These are phyloP conservation scores for Yamadazyma kitorensis DNA, from an alignment of 805 yeast genomes.

Conservation along the genomic window DNA sequence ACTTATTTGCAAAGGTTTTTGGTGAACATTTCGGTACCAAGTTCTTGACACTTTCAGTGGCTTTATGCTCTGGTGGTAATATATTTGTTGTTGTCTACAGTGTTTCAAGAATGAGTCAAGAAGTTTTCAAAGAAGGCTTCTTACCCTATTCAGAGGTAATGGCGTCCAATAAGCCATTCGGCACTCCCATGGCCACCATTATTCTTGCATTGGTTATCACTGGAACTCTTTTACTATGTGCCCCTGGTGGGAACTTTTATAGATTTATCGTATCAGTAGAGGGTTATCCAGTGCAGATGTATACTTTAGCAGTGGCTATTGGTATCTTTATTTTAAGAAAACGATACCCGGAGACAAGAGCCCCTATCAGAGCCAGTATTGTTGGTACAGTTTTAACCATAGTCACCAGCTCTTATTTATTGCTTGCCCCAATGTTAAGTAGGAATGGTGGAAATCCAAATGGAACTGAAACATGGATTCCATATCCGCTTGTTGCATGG, in stretches of 20 bases:
- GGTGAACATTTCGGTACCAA: constrained; percentile 53
- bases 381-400: constrained; percentile 48
- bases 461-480: constrained; percentile 43
- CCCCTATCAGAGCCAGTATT: constrained; percentile 51
- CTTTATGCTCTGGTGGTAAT: constrained; percentile 61
- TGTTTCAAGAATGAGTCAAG: constrained; percentile 61
- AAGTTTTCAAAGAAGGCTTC: constrained; percentile 61
- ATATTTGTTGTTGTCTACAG: constrained; percentile 60
- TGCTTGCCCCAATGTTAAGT: constrained; percentile 48
- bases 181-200: constrained; percentile 55
- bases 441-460: constrained; percentile 37
- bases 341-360: constrained; percentile 45
- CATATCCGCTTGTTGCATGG: constrained; percentile 48
- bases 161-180: constrained; percentile 55
- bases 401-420: constrained; percentile 44
- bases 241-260: constrained; percentile 51
- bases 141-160: constrained; percentile 50
- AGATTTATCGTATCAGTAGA: constrained; percentile 51
- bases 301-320: constrained; percentile 49
- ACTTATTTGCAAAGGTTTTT: constrained; percentile 53
- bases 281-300: constrained; percentile 49
- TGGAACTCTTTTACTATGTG: constrained; percentile 32
- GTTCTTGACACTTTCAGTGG: constrained; percentile 54
- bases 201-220: constrained; percentile 42
- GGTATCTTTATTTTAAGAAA: constrained; percentile 56